A percentile compares a stretch with the other conserved stretches of the same genome.
Evolutionary conservation across 208 protist species (phyloP).

Genomic region (Lotmaria passim): DNA sequence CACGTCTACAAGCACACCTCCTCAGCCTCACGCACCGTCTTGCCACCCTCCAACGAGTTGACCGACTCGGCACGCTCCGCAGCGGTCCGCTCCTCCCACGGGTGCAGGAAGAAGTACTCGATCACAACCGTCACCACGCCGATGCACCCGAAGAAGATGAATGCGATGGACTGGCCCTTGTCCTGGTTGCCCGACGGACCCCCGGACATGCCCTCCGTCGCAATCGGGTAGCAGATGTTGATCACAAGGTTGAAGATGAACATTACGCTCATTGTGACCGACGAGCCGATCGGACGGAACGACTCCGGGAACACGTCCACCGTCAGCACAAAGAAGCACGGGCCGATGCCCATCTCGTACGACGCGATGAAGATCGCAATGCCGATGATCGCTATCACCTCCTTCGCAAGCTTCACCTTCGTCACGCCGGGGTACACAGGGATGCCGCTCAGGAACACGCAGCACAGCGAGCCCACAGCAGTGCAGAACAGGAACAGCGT

Average conservation of each 20-base stretch:
- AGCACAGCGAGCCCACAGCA: constrained; percentile 44
- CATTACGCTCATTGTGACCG: constrained; percentile 48
- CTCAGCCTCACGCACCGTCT: neutral
- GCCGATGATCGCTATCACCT: constrained; percentile 56
- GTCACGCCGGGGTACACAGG: constrained; percentile 64
- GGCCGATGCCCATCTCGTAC: constrained; percentile 65
- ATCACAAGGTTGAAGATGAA: constrained; percentile 74
- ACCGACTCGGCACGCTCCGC: neutral
- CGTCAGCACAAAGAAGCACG: constrained; percentile 66
- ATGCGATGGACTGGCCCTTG: constrained; percentile 63
- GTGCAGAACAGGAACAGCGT: constrained; percentile 46
- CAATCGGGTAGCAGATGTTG: constrained; percentile 70
- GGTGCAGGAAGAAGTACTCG: constrained; percentile 57
- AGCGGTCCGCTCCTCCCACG: constrained; percentile 24
- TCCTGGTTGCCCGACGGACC: constrained; percentile 61
- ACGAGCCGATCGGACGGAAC: constrained; percentile 57
- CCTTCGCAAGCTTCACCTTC: constrained; percentile 21
- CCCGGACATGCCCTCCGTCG: constrained; percentile 67
- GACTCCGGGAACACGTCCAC: constrained; percentile 69
- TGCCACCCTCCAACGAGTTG: constrained; percentile 11
- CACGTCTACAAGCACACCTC: neutral
- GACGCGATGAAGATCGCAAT: constrained; percentile 62
- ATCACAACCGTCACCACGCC: constrained; percentile 52
- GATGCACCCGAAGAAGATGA: constrained; percentile 72
- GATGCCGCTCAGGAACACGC: constrained; percentile 59